Conservation (phyloP, 129 eudicot genomes). For the Helianthus tuberosus region DNA sequence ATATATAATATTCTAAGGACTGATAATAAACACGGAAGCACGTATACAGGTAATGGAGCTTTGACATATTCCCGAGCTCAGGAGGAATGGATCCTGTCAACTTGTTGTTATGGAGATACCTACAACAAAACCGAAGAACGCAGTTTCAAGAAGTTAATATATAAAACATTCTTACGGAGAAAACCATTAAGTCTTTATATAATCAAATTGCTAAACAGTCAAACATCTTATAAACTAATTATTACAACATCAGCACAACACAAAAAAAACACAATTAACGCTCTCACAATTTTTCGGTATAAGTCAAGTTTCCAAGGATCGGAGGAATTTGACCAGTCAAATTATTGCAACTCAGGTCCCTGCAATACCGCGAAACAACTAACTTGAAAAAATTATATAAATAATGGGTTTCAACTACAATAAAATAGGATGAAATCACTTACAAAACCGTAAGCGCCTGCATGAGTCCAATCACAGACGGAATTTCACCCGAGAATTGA, state of each 20-base stretch:
- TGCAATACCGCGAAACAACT: conserved; percentile 12
- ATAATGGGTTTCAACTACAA: background rate
- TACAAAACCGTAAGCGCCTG: conserved; percentile 98
- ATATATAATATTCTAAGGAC: background rate
- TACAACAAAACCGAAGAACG: conserved; percentile 25
- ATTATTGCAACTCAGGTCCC: conserved; percentile 85
- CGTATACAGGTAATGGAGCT: conserved; percentile 83
- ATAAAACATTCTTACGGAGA: background rate
- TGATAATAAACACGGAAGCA: background rate
- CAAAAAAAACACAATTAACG: background rate
- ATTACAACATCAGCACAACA: background rate
- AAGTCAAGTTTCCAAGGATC: conserved; percentile 81
- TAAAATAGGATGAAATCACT: conserved; percentile 29
- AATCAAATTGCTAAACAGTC: background rate
- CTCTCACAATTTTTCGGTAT: conserved; percentile 91
- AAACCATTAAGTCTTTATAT: background rate
- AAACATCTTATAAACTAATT: background rate
- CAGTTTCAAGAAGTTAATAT: background rate
- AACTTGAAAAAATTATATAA: background rate
- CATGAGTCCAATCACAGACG: conserved; percentile 97
- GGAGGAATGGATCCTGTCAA: conserved; percentile 84
- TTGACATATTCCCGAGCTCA: conserved; percentile 97
- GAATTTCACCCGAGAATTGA: conserved; percentile 74
- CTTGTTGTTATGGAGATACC: conserved; percentile 94
- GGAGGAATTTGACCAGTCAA: conserved; percentile 85